Evolutionary conservation across 805 yeast species (phyloP).

Genomic region (Saccharomycopsis javanensis): DNA sequence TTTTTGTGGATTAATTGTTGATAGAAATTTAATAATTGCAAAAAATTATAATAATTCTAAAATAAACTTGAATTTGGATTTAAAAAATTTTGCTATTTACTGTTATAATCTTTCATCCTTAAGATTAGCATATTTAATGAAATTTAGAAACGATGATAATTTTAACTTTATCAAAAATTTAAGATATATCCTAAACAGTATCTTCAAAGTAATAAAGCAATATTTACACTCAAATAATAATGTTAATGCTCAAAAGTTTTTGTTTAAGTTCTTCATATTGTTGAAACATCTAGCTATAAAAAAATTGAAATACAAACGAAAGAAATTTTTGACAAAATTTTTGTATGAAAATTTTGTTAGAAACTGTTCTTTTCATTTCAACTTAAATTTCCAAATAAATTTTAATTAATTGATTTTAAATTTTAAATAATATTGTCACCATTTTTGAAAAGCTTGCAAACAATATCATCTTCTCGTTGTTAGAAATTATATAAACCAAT

Average conservation of each 20-base stretch:
- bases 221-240: neutral
- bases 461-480: too few species aligned
- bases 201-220: neutral
- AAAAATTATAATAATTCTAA: neutral
- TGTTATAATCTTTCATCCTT: neutral
- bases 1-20: slow-evolving; percentile 6
- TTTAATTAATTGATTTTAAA: too few species aligned
- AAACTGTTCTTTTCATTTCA: neutral
- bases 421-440: too few species aligned
- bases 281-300: neutral
- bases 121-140: neutral
- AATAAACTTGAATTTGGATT: neutral
- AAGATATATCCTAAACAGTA: neutral
- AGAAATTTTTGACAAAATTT: neutral
- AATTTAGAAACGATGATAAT: neutral
- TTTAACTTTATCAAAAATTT: neutral
- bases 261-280: neutral
- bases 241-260: neutral
- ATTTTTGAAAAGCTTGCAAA: too few species aligned
- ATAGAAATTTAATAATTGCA: neutral
- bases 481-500: neutral
- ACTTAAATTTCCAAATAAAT: neutral
- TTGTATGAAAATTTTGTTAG: neutral
- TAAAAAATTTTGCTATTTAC: neutral
- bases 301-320: neutral